Evolutionary conservation across 2,329 filamentous ascomycete species (phyloP), one percentile per base, ranked within the genome.

Genomic region (Cladosporium halotolerans): DNA sequence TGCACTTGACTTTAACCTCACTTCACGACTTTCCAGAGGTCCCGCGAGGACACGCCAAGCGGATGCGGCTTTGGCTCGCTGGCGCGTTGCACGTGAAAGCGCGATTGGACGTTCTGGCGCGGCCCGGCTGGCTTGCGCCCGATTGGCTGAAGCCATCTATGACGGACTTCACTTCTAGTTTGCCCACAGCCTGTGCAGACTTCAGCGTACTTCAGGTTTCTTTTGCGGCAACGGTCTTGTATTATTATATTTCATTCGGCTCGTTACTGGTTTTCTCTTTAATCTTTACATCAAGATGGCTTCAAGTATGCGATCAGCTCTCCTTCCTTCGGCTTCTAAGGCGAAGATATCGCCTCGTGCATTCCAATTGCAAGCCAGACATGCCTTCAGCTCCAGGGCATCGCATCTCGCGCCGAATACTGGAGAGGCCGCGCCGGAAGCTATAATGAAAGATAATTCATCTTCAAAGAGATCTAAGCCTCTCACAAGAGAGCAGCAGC

Each of bases 401-500:
- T 65, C 28, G 54, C 55, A 49, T 18, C 18, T 31, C 16, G 38
- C 39, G 38, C 38, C 45, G 45, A 19, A 18, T 38, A 33, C 45
- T n/a, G 45, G 40, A 41, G 33, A 45, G 14, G 23, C 45, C 38
- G 28, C 36, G 23, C 52, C 45, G 7, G 45, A 32, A n/a, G 31
- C 38, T 18, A 16, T 48, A 6, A 36, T 32, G 13, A 13, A n/a
- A 13, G 16, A 14, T 33, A 33, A 16, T n/a, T 34, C 42, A 28
- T 36, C 46, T 33, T 6, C 46, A n/a, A 45, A 57, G 47, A 56
- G 58, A 19, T 45, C 36, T 10, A 49, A 50, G 28, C 56, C 84
- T 9, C 75, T 93, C 44, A 88, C 83, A 31, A 72, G 80, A 58
- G 77, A 82, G 56, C 89, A 95, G 66, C 79, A 82, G 55, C 79